Base-by-base conservation (phyloP, 2,329 filamentous ascomycete genomes). In the Endoconidiophora laricicola region DNA sequence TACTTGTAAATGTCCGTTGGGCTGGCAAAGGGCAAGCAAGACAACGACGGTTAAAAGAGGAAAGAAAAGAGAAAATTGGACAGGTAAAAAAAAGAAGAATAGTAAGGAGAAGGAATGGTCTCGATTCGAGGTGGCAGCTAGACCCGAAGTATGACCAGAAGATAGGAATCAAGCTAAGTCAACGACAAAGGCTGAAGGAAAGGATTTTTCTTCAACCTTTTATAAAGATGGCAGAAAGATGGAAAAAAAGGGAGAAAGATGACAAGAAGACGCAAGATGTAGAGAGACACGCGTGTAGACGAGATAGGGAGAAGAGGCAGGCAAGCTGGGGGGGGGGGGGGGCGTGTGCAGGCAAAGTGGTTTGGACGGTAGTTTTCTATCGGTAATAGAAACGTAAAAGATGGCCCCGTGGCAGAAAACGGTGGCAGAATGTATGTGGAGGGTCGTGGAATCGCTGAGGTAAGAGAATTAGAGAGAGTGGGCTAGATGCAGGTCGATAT, bases 261-360 rank as follows among this genome's bases (percentile, higher is more conserved):
- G 26, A 33, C 5, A 46, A 44, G 26, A 24, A 48, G 33, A 10
- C 7, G 26, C 7, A 6, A 10, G 26, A 10, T 33, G 7, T 33
- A 10, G 37, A 38, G 38, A 29, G 43, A 26, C 9, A 22, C 16
- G 16, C 16, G 39, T 26, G 40, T 39, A 41, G 33, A 24, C 23
- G 20, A 42, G 46, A 48, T 44, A 47, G 46, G 44, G 43, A 39
- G 24, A 24, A 33, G 24, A 42, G 43, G 26, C 4, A 33, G 26
- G 12, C 26, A 10, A 33, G 26, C 26, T 10, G 26, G 26, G 26
- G 18, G 44, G 36, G 26, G 5, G 2, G 26, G 26, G 26, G 18
- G 44, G 36, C 24, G 42, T 37, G 49, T 16, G 24, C 26, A 48
- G 12, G 4, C 12, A 33, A 10, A 33, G 26, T 10, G 26, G 12